Percentiles rank a stretch among this genome's conserved stretches.
Evolutionary conservation across 768 basidiomycete genomes (phyloP).

Genomic region (Agaricus sinodeliciosus): DNA sequence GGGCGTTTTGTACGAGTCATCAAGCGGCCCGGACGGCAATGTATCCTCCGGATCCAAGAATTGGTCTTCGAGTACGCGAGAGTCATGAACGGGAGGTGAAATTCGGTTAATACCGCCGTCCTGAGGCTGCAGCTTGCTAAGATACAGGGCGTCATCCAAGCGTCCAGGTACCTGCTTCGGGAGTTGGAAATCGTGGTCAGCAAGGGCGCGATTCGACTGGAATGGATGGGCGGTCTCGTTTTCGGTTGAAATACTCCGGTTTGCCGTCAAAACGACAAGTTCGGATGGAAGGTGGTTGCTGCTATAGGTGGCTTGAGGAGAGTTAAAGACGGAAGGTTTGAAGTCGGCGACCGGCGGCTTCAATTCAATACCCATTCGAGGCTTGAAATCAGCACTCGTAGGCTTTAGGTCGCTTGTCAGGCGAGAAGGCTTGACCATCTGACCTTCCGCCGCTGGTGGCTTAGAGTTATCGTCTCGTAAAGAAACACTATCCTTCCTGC

Average conservation of each 20-base stretch:
- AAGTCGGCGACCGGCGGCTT: conserved; percentile 4
- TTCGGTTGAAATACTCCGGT: not conserved
- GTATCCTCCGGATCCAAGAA: not conserved
- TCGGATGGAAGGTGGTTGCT: not conserved
- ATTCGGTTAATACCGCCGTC: not conserved
- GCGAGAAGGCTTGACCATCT: not conserved
- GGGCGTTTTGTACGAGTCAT: conserved; percentile 39
- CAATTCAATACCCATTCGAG: conserved; percentile 4
- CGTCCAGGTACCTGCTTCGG: not conserved
- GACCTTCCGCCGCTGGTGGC: not conserved
- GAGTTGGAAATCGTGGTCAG: not conserved
- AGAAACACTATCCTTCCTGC: not conserved
- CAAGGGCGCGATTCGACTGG: conserved; percentile 6
- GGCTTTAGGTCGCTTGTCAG: conserved; percentile 3
- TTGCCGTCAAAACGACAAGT: not conserved
- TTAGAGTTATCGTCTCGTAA: not conserved
- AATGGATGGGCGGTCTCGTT: not conserved
- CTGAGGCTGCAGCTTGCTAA: not conserved
- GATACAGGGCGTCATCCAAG: not conserved
- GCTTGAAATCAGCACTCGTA: conserved; percentile 9
- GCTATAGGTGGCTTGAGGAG: not conserved
- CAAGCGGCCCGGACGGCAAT: not conserved
- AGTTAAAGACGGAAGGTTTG: conserved; percentile 1
- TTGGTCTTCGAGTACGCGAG: not conserved
- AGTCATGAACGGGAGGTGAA: not conserved